Percentiles rank a stretch among this genome's conserved stretches.
Conservation (phyloP, 2,329 filamentous ascomycete species). For the Botryotinia calthae region DNA sequence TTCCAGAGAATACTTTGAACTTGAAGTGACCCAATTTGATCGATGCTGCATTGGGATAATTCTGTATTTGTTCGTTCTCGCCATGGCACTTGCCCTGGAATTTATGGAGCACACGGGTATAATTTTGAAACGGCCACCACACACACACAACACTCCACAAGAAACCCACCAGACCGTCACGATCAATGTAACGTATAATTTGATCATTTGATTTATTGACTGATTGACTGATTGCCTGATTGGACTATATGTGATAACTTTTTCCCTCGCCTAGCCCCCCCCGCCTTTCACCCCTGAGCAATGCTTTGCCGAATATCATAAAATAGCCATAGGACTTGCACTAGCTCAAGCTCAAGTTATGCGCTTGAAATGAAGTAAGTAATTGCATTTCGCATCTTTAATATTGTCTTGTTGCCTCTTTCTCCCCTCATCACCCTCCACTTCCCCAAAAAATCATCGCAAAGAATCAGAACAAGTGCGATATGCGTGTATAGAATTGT, state of each 20-base stretch:
- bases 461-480: neutral
- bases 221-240: neutral
- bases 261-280: neutral
- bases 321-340: neutral
- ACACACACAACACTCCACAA: neutral
- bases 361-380: neutral
- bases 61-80: neutral
- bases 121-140: neutral
- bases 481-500: neutral
- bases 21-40: neutral
- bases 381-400: neutral
- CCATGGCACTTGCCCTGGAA: neutral
- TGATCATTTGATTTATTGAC: neutral
- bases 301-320: neutral
- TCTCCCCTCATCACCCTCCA: too few species aligned
- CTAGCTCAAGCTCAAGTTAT: neutral
- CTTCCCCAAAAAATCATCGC: neutral
- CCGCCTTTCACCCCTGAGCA: neutral
- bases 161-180: neutral
- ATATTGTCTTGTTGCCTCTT: neutral
- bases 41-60: neutral
- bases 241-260: neutral
- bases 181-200: neutral
- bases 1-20: neutral
- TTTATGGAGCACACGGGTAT: neutral